These are phyloP conservation scores for Escovopsis sp. DNA, from an alignment of 2,329 filamentous ascomycete genomes.

Conservation along the genomic window DNA sequence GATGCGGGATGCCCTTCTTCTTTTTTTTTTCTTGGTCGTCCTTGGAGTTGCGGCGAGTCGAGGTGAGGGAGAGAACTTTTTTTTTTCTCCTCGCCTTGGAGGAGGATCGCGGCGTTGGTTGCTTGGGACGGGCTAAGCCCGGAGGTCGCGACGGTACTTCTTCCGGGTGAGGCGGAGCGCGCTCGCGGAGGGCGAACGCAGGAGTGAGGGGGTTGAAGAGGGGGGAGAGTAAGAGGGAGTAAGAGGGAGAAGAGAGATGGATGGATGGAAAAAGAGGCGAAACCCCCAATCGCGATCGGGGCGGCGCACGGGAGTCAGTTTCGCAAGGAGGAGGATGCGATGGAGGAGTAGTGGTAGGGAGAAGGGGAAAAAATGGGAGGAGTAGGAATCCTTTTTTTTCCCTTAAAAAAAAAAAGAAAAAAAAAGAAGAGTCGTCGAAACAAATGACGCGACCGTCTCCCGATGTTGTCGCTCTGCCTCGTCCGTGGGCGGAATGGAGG, in stretches of 20 bases:
- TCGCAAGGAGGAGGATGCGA: not conserved
- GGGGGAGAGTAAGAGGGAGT: too few relatives aligned
- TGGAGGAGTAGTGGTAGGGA: not conserved
- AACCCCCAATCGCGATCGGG: too few relatives aligned
- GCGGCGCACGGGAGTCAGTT: not conserved
- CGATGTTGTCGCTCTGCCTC: too few relatives aligned
- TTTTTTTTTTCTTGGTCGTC: too few relatives aligned
- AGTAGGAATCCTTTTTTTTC: not conserved
- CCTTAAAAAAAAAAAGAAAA: not conserved
- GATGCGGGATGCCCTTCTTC: not conserved
- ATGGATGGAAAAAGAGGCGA: too few relatives aligned
- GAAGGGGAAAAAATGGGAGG: not conserved
- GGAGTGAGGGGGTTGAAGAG: too few relatives aligned
- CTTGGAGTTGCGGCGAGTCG: too few relatives aligned
- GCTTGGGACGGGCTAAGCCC: slow-evolving; percentile 1
- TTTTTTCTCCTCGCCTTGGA: too few relatives aligned
- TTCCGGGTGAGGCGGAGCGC: slow-evolving; percentile 4
- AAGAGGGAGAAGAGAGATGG: too few relatives aligned
- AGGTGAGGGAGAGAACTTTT: not conserved
- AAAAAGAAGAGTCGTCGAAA: not conserved
- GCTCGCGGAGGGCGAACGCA: slow-evolving; percentile 1
- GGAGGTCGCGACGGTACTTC: slow-evolving; percentile 8
- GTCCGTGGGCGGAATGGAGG: not conserved
- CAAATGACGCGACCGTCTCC: too few relatives aligned
- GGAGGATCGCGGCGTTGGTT: slow-evolving; percentile 1